Evolutionary conservation across 306 rosid species (phyloP).

Genomic region (Rubus idaeus): DNA sequence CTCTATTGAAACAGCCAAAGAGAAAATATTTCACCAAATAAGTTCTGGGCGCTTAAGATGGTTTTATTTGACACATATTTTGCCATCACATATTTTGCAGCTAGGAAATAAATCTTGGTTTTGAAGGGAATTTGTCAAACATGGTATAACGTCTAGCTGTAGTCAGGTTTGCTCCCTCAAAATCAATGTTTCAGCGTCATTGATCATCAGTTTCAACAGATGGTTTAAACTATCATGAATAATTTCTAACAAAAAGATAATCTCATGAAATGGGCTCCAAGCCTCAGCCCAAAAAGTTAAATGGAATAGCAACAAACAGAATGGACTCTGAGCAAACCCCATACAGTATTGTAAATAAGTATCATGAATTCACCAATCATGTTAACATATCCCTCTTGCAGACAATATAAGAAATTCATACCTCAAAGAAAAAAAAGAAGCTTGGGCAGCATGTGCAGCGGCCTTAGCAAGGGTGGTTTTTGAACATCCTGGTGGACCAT

Average conservation of each 20-base stretch:
- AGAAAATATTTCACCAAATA: background rate
- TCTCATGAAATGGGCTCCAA: background rate
- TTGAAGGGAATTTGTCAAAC: background rate
- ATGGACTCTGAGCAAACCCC: background rate
- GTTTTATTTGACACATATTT: background rate
- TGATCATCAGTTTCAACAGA: background rate
- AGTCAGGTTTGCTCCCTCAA: background rate
- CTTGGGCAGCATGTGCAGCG: constrained; percentile 89
- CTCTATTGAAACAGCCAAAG: background rate
- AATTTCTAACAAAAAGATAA: background rate
- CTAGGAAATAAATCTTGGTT: background rate
- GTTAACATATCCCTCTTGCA: background rate
- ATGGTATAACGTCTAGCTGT: background rate
- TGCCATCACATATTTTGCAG: background rate
- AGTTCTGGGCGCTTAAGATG: background rate
- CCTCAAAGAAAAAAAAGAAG: constrained; percentile 94
- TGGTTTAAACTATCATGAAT: background rate
- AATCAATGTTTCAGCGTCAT: background rate
- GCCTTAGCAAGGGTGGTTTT: constrained; percentile 98
- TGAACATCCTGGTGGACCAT: constrained; percentile 97
- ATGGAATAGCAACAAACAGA: background rate
- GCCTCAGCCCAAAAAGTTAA: background rate
- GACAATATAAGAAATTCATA: constrained; percentile 26
- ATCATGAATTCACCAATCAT: background rate
- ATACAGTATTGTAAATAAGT: background rate